Evolutionary conservation across 1,139 yeast genomes (phyloP).

Genomic region (Geotrichum histeridarum): DNA sequence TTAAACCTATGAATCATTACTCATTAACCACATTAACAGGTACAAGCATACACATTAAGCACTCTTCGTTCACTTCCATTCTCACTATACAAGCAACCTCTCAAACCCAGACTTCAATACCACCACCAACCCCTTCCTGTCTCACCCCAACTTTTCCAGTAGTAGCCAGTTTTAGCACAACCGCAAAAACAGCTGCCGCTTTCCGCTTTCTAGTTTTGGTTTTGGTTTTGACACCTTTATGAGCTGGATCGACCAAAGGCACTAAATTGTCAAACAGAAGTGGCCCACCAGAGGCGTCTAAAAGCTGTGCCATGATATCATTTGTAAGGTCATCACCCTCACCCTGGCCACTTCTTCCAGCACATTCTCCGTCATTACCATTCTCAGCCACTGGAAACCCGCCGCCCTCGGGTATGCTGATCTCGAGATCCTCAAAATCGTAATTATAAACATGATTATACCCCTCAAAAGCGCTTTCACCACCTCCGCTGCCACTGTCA

Average conservation of each 20-base stretch:
- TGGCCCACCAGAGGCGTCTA: background rate
- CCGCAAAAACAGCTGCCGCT: background rate
- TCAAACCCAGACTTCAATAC: too few relatives aligned
- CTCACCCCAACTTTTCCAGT: too few relatives aligned
- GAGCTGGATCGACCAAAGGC: too few relatives aligned
- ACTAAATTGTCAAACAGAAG: too few relatives aligned
- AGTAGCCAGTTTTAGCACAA: background rate
- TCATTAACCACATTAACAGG: too few relatives aligned
- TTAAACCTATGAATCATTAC: too few relatives aligned
- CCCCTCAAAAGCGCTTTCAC: background rate
- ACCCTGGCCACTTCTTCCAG: background rate
- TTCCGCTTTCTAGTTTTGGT: background rate
- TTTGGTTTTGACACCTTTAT: too few relatives aligned
- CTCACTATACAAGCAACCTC: too few relatives aligned
- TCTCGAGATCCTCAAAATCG: background rate
- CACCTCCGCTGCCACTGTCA: slow-evolving; percentile 10
- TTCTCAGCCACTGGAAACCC: background rate
- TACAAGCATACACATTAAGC: too few relatives aligned
- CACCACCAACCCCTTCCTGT: too few relatives aligned
- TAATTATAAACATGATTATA: background rate
- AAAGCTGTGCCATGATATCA: background rate
- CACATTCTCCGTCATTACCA: background rate
- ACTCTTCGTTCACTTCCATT: too few relatives aligned
- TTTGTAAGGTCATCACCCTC: background rate
- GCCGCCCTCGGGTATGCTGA: background rate